Conservation (phyloP, 1,284 basidiomycete genomes). For the Testicularia cyperi region DNA sequence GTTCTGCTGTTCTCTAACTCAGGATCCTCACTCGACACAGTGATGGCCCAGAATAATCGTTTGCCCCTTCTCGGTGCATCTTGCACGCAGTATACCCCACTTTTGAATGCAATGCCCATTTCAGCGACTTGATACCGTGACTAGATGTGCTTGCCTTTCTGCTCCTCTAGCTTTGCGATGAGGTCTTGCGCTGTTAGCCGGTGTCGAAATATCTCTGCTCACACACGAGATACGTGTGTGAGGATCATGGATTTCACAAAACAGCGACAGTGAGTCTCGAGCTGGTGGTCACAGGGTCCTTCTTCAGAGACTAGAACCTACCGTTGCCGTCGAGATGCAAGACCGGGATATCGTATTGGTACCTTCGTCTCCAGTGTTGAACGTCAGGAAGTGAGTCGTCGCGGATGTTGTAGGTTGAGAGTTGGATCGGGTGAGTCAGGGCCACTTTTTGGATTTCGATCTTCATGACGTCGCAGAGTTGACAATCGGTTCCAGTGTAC, state of each 20-base stretch:
- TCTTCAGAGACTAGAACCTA: constrained; percentile 6
- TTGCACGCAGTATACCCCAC: background rate
- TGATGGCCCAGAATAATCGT: no score
- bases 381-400: constrained; percentile 45
- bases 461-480: constrained; percentile 52
- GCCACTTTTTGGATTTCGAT: constrained; percentile 27
- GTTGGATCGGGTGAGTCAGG: constrained; percentile 21
- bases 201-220: constrained; percentile 37
- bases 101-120: background rate
- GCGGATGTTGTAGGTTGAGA: constrained; percentile 53
- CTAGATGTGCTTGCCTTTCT: background rate
- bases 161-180: constrained; percentile 5
- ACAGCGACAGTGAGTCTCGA: no score
- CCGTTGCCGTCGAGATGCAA: constrained; percentile 38
- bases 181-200: constrained; percentile 16
- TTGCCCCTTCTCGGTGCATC: background rate
- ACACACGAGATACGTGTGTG: no score
- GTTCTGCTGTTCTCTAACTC: no score
- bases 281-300: no score
- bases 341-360: constrained; percentile 59
- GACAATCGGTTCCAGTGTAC: constrained; percentile 55
- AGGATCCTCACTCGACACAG: background rate
- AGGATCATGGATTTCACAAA: no score
- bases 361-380: constrained; percentile 51
- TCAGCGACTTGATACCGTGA: background rate